Conservation (phyloP, 257 asterid species). For the Plantago major region DNA sequence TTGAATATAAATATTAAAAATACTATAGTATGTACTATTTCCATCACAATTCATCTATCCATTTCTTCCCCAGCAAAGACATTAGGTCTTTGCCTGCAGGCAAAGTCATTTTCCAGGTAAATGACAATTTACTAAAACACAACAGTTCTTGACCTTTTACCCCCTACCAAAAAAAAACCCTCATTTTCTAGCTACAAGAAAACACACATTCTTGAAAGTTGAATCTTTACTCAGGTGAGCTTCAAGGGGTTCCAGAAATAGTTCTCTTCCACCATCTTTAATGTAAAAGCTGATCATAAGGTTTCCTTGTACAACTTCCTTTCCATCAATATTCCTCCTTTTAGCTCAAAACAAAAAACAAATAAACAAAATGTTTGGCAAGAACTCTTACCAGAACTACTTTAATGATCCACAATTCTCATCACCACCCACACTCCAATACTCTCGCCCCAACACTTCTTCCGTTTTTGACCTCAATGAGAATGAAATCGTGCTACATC, state of each 20-base stretch:
- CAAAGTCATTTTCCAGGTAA: constrained; percentile 25
- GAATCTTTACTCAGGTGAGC: neutral
- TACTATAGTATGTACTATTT: neutral
- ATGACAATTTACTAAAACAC: neutral
- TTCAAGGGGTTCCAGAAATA: constrained; percentile 12
- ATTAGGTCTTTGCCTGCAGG: constrained; percentile 3
- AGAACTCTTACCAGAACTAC: constrained; percentile 35
- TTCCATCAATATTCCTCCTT: neutral
- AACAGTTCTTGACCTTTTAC: constrained; percentile 23
- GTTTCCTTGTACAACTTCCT: too few relatives aligned
- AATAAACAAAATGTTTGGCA: constrained; percentile 34
- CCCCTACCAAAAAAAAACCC: neutral
- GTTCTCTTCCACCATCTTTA: neutral
- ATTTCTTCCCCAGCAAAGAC: constrained; percentile 1
- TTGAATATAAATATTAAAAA: too few relatives aligned
- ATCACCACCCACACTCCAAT: constrained; percentile 18
- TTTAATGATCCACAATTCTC: constrained; percentile 29
- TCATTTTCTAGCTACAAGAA: neutral
- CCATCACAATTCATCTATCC: constrained; percentile 17
- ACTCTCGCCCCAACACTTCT: constrained; percentile 18
- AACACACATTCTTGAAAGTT: too few relatives aligned
- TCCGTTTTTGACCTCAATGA: constrained; percentile 28
- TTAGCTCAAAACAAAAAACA: neutral
- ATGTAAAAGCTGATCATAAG: neutral
- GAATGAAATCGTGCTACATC: constrained; percentile 33